A percentile compares a stretch with the other conserved stretches of the same genome.
These are phyloP conservation scores for Gastrolobium villosum DNA, from an alignment of 306 rosid species.

Conservation along the genomic window DNA sequence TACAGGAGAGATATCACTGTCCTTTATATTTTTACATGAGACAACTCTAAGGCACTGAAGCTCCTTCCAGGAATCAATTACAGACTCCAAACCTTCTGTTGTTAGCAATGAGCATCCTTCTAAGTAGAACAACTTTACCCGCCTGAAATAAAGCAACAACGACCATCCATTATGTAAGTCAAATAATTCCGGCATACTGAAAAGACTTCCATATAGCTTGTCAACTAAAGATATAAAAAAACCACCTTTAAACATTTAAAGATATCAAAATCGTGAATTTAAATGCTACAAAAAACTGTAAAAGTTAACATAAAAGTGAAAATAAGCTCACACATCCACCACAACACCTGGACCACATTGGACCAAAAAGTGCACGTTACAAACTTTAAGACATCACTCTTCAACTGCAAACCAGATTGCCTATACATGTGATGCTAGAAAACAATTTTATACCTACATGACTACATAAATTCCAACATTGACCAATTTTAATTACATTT, in stretches of 20 bases:
- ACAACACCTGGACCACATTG: not conserved
- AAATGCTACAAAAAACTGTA: not conserved
- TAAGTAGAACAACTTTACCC: conserved; percentile 68
- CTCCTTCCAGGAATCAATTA: conserved; percentile 74
- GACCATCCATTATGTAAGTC: conserved; percentile 11
- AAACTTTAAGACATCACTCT: conserved; percentile 9
- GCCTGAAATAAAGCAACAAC: conserved; percentile 60
- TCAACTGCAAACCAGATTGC: conserved; percentile 1
- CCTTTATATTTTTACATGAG: conserved; percentile 84
- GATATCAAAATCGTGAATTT: not conserved
- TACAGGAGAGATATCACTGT: conserved; percentile 71
- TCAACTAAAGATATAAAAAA: conserved; percentile 31
- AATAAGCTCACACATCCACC: not conserved
- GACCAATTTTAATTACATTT: too few relatives aligned
- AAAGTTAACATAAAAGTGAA: conserved; percentile 8
- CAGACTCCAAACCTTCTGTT: conserved; percentile 77
- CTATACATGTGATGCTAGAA: conserved; percentile 6
- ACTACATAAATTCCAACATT: not conserved
- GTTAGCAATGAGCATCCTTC: conserved; percentile 91
- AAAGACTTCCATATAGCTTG: conserved; percentile 12
- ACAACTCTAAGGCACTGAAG: conserved; percentile 77
- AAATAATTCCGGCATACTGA: not conserved
- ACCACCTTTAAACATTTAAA: not conserved
- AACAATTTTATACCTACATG: not conserved
- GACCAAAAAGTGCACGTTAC: not conserved